Base-by-base conservation (phyloP, 2,329 filamentous ascomycete species). In the Ascochyta viciae-villosae region DNA sequence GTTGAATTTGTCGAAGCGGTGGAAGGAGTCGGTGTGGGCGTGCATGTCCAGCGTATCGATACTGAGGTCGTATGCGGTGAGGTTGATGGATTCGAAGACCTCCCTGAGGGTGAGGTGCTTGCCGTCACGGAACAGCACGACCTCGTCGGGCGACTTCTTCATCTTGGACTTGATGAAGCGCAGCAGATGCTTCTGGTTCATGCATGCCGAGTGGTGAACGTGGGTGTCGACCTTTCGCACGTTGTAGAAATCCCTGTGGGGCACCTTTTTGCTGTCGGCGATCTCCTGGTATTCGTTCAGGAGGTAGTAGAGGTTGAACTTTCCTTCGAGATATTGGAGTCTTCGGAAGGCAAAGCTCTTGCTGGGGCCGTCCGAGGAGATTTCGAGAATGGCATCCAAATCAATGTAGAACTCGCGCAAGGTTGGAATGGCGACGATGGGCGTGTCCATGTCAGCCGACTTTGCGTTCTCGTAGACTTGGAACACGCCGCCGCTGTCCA, bases 141-240 rank as follows among this genome's bases (percentile, higher is more conserved):
- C 87, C 78, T 99, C 95, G 69, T 98, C 91, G 0, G 93, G 92
- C 16, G 86, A 95, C 77, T 96, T 99, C 84, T 97, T 98, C 92
- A 99, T 97, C 80, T 99, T 99, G 78, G 92, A 96, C 79, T 99
- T 99, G 81, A 99, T 99, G 78, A 99, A 99, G 50, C 95, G 91
- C 58, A 99, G 81, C 54, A 99, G 80, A 83, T 99, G 95, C 78
- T 99, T 99, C 77, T 99, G 95, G 73, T 99, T 99, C 95, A 99
- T 99, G 75, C 95, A 99, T 23, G 95, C 95, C 15, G 95, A 99
- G 76, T 99, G 95, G 74, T 99, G 95, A 66, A 99, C 95, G 83
- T 99, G 95, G 8, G 95, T 99, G 73, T 99, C 95, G 46, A 99
- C 95, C 76, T 99, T 99, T 73, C 95, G 86, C 44, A 99, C 95